Conservation (phyloP, 2,329 filamentous ascomycete genomes). For the Rosellinia necatrix region DNA sequence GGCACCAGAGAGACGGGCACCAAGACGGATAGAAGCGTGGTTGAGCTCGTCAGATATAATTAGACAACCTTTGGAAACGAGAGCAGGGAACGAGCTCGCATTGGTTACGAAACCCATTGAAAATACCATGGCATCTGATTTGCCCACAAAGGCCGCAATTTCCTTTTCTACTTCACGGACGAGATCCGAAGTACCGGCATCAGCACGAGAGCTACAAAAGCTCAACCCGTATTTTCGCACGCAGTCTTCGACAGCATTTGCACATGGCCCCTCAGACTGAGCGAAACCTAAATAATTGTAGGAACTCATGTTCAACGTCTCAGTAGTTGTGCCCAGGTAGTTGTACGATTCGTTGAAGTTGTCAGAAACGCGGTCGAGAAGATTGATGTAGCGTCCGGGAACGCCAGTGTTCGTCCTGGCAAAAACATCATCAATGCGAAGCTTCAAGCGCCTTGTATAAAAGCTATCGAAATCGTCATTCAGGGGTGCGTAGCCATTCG, state of each 20-base stretch:
- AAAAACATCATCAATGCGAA: slow-evolving; percentile 96
- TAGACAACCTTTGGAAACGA: slow-evolving; percentile 90
- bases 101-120: slow-evolving; percentile 99
- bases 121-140: slow-evolving; percentile 93
- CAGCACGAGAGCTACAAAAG: slow-evolving; percentile 78
- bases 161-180: slow-evolving; percentile 87
- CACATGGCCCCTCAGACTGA: slow-evolving; percentile 95
- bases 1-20: slow-evolving; percentile 89
- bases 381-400: slow-evolving; percentile 88
- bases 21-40: slow-evolving; percentile 95
- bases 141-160: slow-evolving; percentile 90
- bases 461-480: slow-evolving; percentile 99
- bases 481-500: slow-evolving; percentile 89
- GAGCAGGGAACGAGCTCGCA: slow-evolving; percentile 85
- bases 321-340: slow-evolving; percentile 85
- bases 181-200: slow-evolving; percentile 86
- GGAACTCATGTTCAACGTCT: slow-evolving; percentile 98
- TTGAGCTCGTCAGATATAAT: slow-evolving; percentile 98
- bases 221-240: slow-evolving; percentile 86
- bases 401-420: slow-evolving; percentile 90
- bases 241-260: slow-evolving; percentile 85
- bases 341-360: slow-evolving; percentile 92
- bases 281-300: slow-evolving; percentile 99
- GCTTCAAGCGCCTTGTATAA: slow-evolving; percentile 89
- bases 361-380: slow-evolving; percentile 87